A percentile compares a stretch with the other conserved stretches of the same genome.
phyloP scores from a whole-genome alignment of 140 eudicot species.

The Bidens hawaiensis region DNA sequence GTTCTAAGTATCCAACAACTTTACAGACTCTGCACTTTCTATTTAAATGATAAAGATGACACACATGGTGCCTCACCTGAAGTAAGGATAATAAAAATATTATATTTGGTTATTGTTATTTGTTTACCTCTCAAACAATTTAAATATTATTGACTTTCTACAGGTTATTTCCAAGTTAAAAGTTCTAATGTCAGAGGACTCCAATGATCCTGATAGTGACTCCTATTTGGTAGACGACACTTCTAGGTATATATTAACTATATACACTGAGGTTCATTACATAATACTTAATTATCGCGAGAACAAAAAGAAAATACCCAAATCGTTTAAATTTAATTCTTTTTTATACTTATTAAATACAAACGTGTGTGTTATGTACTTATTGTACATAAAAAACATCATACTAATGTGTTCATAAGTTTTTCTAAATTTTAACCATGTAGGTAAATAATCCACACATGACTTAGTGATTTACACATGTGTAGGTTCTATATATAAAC shows the following conservation, averaged over 20 bases:
- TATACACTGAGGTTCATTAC: too few species aligned
- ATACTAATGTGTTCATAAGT: too few species aligned
- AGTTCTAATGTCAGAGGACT: conserved; percentile 46
- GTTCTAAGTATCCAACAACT: conserved; percentile 71
- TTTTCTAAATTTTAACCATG: too few species aligned
- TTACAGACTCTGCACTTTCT: conserved; percentile 62
- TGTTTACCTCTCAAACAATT: not conserved
- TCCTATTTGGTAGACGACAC: conserved; percentile 63
- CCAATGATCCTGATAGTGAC: conserved; percentile 39
- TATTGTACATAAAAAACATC: too few species aligned
- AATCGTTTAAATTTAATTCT: too few species aligned
- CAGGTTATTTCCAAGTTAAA: conserved; percentile 65
- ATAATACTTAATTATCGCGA: too few species aligned
- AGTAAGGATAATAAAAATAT: conserved; percentile 39
- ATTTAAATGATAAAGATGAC: conserved; percentile 32
- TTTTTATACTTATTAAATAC: too few species aligned
- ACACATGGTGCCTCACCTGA: conserved; percentile 47
- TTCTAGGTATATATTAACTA: conserved; percentile 48
- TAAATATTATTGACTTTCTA: not conserved
- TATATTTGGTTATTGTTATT: not conserved
- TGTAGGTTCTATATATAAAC: too few species aligned
- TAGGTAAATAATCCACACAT: too few species aligned
- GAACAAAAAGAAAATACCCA: too few species aligned
- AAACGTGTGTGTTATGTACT: too few species aligned
- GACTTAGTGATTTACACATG: too few species aligned